phyloP scores from a whole-genome alignment of 768 basidiomycete species.

The Lactifluus echinatus region DNA sequence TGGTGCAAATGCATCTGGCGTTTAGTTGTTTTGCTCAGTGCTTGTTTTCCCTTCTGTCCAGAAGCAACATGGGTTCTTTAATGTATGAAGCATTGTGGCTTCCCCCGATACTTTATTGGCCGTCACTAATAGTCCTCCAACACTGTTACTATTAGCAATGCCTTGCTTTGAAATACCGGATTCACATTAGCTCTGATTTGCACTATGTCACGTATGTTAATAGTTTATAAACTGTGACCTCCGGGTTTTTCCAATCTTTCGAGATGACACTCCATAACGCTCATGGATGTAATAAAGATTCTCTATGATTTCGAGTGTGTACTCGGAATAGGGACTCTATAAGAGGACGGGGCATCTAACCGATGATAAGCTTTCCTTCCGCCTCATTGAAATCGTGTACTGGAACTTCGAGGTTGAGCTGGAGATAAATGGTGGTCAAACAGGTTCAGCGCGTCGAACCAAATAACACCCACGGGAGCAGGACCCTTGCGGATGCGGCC shows the following conservation, averaged over 20 bases:
- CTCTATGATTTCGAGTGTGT: constrained; percentile 9
- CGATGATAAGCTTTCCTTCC: constrained; percentile 80
- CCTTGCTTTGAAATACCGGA: constrained; percentile 1
- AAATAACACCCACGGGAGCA: constrained; percentile 63
- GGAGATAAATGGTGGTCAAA: constrained; percentile 15
- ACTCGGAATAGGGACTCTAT: not conserved
- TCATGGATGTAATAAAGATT: not conserved
- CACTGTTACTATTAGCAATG: constrained; percentile 10
- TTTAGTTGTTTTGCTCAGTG: not conserved
- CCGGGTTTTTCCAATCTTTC: not conserved
- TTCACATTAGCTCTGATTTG: constrained; percentile 1
- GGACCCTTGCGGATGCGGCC: constrained; percentile 95
- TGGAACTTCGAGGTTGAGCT: constrained; percentile 94
- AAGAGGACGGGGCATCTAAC: constrained; percentile 34
- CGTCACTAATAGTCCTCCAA: constrained; percentile 3
- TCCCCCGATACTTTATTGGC: not conserved
- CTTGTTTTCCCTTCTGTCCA: not conserved
- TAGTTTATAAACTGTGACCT: not conserved
- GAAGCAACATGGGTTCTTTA: not conserved
- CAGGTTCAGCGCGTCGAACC: not conserved
- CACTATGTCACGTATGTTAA: constrained; percentile 1
- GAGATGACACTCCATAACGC: not conserved
- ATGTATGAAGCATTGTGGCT: not conserved
- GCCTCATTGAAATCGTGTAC: constrained; percentile 80
- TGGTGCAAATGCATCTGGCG: not conserved